phyloP scores from a whole-genome alignment of 1,139 yeast species.

The Yarrowia galli region DNA sequence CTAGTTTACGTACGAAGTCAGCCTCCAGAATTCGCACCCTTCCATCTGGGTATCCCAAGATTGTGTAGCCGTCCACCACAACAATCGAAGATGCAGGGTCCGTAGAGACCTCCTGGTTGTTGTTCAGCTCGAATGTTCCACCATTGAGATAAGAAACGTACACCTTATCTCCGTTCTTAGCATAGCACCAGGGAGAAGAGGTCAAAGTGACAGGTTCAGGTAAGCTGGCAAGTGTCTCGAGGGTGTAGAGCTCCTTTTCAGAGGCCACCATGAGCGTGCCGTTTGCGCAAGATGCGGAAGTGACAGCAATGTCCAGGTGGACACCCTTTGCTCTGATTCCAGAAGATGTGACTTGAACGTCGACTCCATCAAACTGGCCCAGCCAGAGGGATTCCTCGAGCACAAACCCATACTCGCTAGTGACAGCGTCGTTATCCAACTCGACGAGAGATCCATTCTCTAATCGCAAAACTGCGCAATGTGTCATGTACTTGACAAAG shows the following conservation, averaged over 20 bases:
- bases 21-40: slow-evolving; percentile 8
- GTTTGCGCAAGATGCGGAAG: background rate
- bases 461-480: slow-evolving; percentile 5
- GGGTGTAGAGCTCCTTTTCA: background rate
- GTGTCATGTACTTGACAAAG: slow-evolving; percentile 30
- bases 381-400: slow-evolving; percentile 25
- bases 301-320: background rate
- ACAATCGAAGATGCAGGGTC: slow-evolving; percentile 20
- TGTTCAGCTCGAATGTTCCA: slow-evolving; percentile 8
- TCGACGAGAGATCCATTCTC: slow-evolving; percentile 19
- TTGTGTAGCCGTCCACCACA: slow-evolving; percentile 7
- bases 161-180: slow-evolving; percentile 9
- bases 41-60: slow-evolving; percentile 23
- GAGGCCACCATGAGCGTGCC: slow-evolving; percentile 6
- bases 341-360: slow-evolving; percentile 9
- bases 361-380: slow-evolving; percentile 1
- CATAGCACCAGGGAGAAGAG: slow-evolving; percentile 21
- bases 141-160: slow-evolving; percentile 29
- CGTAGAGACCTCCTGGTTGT: background rate
- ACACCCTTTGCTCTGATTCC: slow-evolving; percentile 17
- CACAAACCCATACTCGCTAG: slow-evolving; percentile 7
- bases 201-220: background rate
- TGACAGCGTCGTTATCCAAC: background rate
- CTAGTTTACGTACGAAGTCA: slow-evolving; percentile 5
- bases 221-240: background rate